Base-by-base conservation (phyloP, 345 rosid genomes). In the Camelina hispida region DNA sequence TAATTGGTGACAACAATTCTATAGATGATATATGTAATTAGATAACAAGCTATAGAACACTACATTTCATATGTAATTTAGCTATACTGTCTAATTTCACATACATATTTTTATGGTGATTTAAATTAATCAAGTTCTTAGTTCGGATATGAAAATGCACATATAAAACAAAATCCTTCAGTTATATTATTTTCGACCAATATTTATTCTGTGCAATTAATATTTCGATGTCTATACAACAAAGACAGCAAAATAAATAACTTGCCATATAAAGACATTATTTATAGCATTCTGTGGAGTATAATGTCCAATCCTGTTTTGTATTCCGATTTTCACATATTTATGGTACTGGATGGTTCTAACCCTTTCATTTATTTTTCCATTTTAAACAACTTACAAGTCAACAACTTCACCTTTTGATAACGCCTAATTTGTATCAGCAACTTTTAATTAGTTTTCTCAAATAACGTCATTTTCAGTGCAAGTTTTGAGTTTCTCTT, bases 181-280 rank as follows among this genome's bases (percentile, higher is more conserved):
- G 25, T 35, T 35, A 7, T 17, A 2, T 17, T 18, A 16, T 50
- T 18, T 65, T 28, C 4, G 17, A 48, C 46, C 50, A 16, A 17
- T 6, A 17, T 32, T 52, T 38, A 9, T 16, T 20, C 15, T 44
- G 9, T 18, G 66, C 56, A 30, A 7, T 69, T 58, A 55, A 70
- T 57, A 70, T 14, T 10, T 28, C 30, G 44, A 57, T 57, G 51
- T 28, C 25, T 55, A 69, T 10, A 66, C 38, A 16, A 6, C 11
- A 34, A 34, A 57, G 32, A 11, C 50, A 61, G 32, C 47, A 52
- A 38, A 13, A 7, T 59, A 18, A 6, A 35, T 57, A 43, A 55
- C 40, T 68, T 52, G 68, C 62, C 63, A 75, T 68, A 60, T 52
- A 60, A 42, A 17, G 56, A 68, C 56, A 50, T 67, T 30, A 18